phyloP scores from a whole-genome alignment of 495 filamentous ascomycete genomes.

The Aspergillus affinis region DNA sequence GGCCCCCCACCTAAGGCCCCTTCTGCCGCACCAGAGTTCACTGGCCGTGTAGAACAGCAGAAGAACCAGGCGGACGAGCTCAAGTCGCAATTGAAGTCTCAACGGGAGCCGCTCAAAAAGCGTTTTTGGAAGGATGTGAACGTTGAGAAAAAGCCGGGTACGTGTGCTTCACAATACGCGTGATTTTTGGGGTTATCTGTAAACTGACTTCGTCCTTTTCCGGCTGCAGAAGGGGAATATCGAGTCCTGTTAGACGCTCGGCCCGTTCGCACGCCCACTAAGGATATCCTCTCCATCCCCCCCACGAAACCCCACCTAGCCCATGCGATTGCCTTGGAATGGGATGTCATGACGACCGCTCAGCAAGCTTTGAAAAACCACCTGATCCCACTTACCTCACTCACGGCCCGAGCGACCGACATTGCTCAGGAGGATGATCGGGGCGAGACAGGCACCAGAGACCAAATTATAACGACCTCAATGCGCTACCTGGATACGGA shows the following conservation, averaged over 20 bases:
- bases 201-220: constrained; percentile 4
- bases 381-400: constrained; percentile 85
- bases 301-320: constrained; percentile 76
- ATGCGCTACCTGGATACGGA: constrained; percentile 91
- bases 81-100: constrained; percentile 23
- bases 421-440: constrained; percentile 66
- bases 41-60: constrained; percentile 52
- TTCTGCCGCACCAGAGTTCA: constrained; percentile 54
- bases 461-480: constrained; percentile 61
- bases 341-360: constrained; percentile 78
- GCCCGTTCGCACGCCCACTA: constrained; percentile 74
- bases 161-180: constrained; percentile 28
- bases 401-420: constrained; percentile 76
- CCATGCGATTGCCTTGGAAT: constrained; percentile 84
- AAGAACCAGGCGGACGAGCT: constrained; percentile 46
- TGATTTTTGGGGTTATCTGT: background rate
- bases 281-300: constrained; percentile 70
- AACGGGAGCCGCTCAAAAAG: constrained; percentile 56
- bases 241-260: constrained; percentile 78
- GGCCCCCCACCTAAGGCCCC: constrained; percentile 84
- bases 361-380: constrained; percentile 77
- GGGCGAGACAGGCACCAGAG: constrained; percentile 43
- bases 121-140: constrained; percentile 83
- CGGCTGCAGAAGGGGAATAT: constrained; percentile 52
- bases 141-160: constrained; percentile 55